Evolutionary conservation across 169 alveolate genomes (phyloP).

Genomic region (Besnoitia besnoiti): DNA sequence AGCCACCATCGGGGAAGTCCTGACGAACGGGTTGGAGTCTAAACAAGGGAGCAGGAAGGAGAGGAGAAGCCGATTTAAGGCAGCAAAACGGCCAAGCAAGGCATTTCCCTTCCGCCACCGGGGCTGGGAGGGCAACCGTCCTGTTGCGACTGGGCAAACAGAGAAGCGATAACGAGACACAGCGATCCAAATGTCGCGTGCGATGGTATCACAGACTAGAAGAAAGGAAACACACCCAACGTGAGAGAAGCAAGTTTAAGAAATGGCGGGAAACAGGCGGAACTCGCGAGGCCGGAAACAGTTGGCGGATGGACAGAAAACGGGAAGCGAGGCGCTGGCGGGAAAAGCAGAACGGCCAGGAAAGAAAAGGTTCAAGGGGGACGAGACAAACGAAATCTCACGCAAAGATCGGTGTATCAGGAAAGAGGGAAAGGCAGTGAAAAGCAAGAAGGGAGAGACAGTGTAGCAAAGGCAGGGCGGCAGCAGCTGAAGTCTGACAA

Average conservation of each 20-base stretch:
- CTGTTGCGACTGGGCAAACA: too few species aligned
- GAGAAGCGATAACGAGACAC: too few species aligned
- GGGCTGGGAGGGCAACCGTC: too few species aligned
- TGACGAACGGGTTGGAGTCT: not conserved
- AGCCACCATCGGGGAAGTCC: not conserved
- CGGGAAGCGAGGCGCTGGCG: not conserved
- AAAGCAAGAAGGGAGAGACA: not conserved
- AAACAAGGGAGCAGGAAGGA: not conserved
- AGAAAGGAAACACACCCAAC: too few species aligned
- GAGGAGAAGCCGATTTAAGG: too few species aligned
- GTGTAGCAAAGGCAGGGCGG: not conserved
- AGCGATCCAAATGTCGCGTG: not conserved
- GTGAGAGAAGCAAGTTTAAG: too few species aligned
- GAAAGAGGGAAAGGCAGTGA: not conserved
- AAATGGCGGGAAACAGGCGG: not conserved
- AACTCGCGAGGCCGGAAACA: not conserved
- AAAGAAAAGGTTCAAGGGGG: not conserved
- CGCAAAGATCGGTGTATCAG: too few species aligned
- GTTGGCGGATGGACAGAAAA: not conserved
- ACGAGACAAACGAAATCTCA: not conserved
- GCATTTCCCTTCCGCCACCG: too few species aligned
- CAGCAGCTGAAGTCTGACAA: not conserved
- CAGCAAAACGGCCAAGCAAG: too few species aligned
- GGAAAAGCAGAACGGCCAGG: not conserved
- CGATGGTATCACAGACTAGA: too few species aligned